phyloP scores from a whole-genome alignment of 441 rosid genomes.

The Flueggea neowawraea region DNA sequence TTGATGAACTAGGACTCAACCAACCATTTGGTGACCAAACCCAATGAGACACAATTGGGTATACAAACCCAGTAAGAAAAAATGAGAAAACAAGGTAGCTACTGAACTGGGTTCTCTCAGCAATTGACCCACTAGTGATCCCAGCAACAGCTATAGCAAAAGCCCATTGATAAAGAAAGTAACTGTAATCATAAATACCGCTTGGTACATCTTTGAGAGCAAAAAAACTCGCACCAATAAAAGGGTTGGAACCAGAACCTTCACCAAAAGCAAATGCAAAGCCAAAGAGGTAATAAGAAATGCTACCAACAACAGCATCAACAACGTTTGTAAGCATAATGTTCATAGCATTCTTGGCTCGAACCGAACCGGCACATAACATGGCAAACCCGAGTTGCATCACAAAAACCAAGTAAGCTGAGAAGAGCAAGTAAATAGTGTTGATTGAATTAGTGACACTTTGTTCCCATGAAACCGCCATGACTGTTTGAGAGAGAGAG shows the following conservation, averaged over 20 bases:
- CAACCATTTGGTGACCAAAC: slow-evolving; percentile 78
- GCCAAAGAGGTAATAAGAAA: slow-evolving; percentile 76
- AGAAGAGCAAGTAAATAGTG: slow-evolving; percentile 72
- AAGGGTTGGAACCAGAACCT: slow-evolving; percentile 48
- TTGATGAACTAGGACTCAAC: slow-evolving; percentile 48
- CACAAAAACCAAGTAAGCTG: slow-evolving; percentile 76
- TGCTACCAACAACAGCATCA: slow-evolving; percentile 82
- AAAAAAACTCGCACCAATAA: slow-evolving; percentile 60
- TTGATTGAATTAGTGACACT: slow-evolving; percentile 54
- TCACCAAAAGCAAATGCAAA: slow-evolving; percentile 78
- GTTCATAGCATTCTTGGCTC: slow-evolving; percentile 83
- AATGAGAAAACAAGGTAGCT: slow-evolving; percentile 73
- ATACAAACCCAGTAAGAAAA: slow-evolving; percentile 75
- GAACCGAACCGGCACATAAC: slow-evolving; percentile 86
- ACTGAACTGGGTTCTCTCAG: slow-evolving; percentile 82
- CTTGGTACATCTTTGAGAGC: slow-evolving; percentile 54
- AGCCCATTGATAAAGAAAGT: slow-evolving; percentile 84
- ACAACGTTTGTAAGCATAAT: slow-evolving; percentile 89
- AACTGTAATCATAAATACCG: slow-evolving; percentile 43
- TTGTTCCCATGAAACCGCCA: slow-evolving; percentile 52
- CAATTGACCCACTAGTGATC: slow-evolving; percentile 78
- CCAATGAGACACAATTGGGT: slow-evolving; percentile 75
- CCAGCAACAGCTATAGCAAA: slow-evolving; percentile 87
- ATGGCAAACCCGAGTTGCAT: slow-evolving; percentile 96
- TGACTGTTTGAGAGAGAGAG: slow-evolving; percentile 10